Conservation (phyloP, 2,329 filamentous ascomycete species). For the Fusarium miscanthi region DNA sequence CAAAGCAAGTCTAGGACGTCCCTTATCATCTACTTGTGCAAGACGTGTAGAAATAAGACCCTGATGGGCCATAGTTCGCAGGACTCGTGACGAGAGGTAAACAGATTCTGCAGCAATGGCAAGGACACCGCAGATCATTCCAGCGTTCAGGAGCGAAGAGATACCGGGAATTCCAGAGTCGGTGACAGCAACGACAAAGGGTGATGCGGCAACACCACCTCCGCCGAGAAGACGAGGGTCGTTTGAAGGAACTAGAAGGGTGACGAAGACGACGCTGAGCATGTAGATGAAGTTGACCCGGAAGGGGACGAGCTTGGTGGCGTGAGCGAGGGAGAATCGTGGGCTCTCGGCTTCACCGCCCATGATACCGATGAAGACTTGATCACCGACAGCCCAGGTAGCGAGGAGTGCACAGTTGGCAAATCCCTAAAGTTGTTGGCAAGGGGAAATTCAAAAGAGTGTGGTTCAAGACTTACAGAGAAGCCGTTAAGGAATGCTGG, state of each 20-base stretch:
- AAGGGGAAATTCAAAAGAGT: rapidly evolving
- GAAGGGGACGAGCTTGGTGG: constrained; percentile 33
- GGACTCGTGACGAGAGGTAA: constrained; percentile 25
- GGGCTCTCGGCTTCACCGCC: constrained; percentile 35
- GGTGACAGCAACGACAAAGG: constrained; percentile 29
- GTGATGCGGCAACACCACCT: constrained; percentile 26
- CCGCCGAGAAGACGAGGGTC: constrained; percentile 29
- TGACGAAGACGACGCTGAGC: constrained; percentile 35
- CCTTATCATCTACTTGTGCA: constrained; percentile 12
- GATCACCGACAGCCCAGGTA: constrained; percentile 37
- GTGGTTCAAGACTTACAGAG: neutral
- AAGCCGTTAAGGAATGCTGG: constrained; percentile 30
- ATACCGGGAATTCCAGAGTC: constrained; percentile 30
- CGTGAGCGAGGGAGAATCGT: constrained; percentile 31
- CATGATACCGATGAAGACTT: constrained; percentile 42
- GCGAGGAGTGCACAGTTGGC: constrained; percentile 34
- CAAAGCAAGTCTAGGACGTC: constrained; percentile 26
- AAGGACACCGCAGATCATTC: constrained; percentile 37
- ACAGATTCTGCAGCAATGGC: constrained; percentile 31
- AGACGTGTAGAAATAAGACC: constrained; percentile 1
- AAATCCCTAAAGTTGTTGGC: constrained; percentile 21
- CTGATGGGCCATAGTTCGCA: constrained; percentile 33
- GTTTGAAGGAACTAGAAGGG: constrained; percentile 24
- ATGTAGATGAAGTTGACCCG: constrained; percentile 38
- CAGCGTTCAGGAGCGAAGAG: constrained; percentile 28